Evolutionary conservation across 305 asterid genomes (phyloP), one percentile per base, ranked within the genome.

Genomic region (Fraxinus baroniana): DNA sequence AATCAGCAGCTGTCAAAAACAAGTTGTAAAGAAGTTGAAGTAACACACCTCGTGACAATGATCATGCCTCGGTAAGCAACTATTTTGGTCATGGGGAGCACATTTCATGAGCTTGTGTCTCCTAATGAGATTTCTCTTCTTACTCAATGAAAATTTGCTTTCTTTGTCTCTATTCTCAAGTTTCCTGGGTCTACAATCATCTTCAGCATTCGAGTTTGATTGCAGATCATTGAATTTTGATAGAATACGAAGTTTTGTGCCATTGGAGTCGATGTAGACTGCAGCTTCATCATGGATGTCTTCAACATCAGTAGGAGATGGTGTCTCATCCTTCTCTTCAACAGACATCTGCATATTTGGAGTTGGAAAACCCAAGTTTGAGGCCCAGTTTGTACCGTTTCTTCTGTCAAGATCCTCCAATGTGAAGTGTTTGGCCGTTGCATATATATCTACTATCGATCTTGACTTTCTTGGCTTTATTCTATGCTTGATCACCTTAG

Each of bases 321-420:
- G 36, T 28, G 44, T 78, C 68, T 88, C 82, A 77, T 72, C 80
- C 81, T 82, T 85, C 87, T 84, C 91, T 73, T 82, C 89, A 68
- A 79, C 81, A 82, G 81, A 74, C 5, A 62, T 81, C 83, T 89
- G 88, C 85, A 75, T 78, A 84, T 88, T 96, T 83, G 86, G 87
- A 73, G 86, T 85, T 20, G 90, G 82, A 74, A 84, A 80, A 46
- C 80, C 87, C 71, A 82, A 81, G 81, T 88, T 87, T 35, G 91
- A 86, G 12, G 98, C 94, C 97, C 97, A 94, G 77, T 84, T 92
- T 33, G 95, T 91, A 32, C 98, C 98, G 39, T 95, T 95, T 86
- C 98, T 92, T 84, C 87, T 87, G 85, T 95, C 99, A 82, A 96
- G 99, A 87, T 96, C 99, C 90, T 96, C 98, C 88, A 96, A 80